Conservation (phyloP, 2,329 filamentous ascomycete species). For the Madurella mycetomatis region DNA sequence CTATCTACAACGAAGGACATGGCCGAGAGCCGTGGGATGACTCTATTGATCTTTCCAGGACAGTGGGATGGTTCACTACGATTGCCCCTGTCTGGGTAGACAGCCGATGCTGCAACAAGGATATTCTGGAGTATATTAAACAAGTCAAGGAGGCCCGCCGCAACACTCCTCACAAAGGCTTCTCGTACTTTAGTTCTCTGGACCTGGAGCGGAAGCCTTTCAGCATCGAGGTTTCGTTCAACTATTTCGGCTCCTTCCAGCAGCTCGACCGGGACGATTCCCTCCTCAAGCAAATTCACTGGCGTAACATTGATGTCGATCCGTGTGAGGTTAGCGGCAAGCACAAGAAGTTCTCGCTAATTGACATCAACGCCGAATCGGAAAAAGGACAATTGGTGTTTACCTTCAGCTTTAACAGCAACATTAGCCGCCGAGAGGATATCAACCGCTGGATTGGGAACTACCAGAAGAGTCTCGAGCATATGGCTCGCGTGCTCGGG, state of each 20-base stretch:
- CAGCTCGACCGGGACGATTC: conserved; percentile 37
- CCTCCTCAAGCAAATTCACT: conserved; percentile 20
- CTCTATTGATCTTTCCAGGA: conserved; percentile 32
- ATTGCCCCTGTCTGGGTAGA: conserved; percentile 30
- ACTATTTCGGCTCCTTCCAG: conserved; percentile 42
- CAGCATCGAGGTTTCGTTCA: conserved; percentile 43
- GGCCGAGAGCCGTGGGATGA: conserved; percentile 35
- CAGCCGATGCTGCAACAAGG: conserved; percentile 3
- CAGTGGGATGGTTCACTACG: conserved; percentile 43
- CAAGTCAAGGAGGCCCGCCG: conserved; percentile 32
- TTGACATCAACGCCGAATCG: conserved; percentile 12
- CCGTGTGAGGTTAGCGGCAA: conserved; percentile 7
- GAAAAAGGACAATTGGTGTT: conserved; percentile 9
- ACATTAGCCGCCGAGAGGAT: conserved; percentile 1
- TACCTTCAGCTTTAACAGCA: conserved; percentile 12
- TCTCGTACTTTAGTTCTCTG: conserved; percentile 34
- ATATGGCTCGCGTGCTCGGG: conserved; percentile 2
- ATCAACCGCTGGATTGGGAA: conserved; percentile 11
- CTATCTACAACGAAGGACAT: conserved; percentile 38
- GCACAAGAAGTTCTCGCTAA: conserved; percentile 10
- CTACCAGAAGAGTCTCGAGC: conserved; percentile 9
- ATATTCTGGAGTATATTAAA: conserved; percentile 9
- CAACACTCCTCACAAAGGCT: conserved; percentile 32
- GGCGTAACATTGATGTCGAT: conserved; percentile 7
- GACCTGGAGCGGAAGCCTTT: conserved; percentile 30